Conservation (phyloP, 2,329 filamentous ascomycete species). For the Fusarium sp. region DNA sequence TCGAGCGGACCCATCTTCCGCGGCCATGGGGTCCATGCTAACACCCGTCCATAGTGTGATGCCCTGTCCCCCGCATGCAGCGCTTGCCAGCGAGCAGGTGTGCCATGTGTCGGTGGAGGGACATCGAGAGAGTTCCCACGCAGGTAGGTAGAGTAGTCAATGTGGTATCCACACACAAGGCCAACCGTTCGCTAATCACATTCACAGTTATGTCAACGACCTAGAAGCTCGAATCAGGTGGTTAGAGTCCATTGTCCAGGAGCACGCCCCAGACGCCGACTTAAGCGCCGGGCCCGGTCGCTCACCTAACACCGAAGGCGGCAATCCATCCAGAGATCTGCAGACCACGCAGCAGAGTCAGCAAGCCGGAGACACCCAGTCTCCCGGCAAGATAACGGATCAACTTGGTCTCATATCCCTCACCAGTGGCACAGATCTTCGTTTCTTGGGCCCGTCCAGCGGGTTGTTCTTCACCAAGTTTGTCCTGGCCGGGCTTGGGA, state of each 20-base stretch:
- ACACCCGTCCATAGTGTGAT: background rate
- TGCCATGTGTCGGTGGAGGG: background rate
- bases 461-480: background rate
- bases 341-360: background rate
- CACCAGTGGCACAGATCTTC: background rate
- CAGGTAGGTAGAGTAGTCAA: background rate
- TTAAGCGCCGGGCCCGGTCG: background rate
- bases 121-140: background rate
- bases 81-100: background rate
- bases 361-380: background rate
- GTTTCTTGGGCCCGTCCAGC: background rate
- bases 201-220: background rate
- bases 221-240: background rate
- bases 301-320: background rate
- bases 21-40: background rate
- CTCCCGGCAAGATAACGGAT: background rate
- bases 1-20: background rate
- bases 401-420: background rate
- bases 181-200: background rate
- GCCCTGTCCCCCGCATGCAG: background rate
- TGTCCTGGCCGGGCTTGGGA: background rate
- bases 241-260: background rate
- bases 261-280: background rate
- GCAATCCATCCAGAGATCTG: background rate
- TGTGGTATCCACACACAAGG: background rate